phyloP scores from a whole-genome alignment of 352 stramenopile genomes.

The Bremia lactucae region DNA sequence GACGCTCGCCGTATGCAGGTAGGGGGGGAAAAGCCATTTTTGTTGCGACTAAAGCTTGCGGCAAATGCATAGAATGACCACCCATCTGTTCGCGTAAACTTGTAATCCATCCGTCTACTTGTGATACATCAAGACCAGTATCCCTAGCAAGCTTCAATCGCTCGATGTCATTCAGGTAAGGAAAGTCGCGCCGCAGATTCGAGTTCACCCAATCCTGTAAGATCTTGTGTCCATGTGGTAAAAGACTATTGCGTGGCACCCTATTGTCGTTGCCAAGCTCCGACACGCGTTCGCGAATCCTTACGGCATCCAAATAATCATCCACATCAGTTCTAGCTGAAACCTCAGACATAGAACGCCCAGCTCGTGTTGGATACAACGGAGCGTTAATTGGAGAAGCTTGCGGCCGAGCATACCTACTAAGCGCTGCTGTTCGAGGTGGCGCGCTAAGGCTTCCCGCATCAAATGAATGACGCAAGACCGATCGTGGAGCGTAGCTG shows the following conservation, averaged over 20 bases:
- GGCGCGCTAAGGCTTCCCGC: constrained; percentile 39
- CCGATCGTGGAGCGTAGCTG: constrained; percentile 32
- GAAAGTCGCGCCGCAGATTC: constrained; percentile 51
- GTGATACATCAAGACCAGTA: constrained; percentile 62
- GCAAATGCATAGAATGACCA: constrained; percentile 5
- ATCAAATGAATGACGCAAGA: constrained; percentile 60
- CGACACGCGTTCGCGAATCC: constrained; percentile 50
- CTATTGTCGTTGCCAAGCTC: constrained; percentile 28
- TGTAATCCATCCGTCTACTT: constrained; percentile 81
- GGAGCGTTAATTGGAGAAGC: constrained; percentile 14
- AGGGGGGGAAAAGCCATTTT: constrained; percentile 53
- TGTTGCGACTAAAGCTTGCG: constrained; percentile 34
- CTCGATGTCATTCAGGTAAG: constrained; percentile 51
- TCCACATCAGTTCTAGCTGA: constrained; percentile 35
- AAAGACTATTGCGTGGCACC: constrained; percentile 38
- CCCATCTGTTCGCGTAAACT: constrained; percentile 60
- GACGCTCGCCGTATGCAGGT: constrained; percentile 35
- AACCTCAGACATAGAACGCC: constrained; percentile 63
- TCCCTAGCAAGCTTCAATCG: constrained; percentile 66
- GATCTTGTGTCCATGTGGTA: constrained; percentile 61
- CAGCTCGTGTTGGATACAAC: constrained; percentile 31
- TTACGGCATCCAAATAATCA: constrained; percentile 58
- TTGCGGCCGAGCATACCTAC: constrained; percentile 22
- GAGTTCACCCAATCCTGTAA: constrained; percentile 71
- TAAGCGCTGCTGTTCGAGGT: constrained; percentile 15